phyloP scores from a whole-genome alignment of 345 rosid species.

The Brassica carinata region DNA sequence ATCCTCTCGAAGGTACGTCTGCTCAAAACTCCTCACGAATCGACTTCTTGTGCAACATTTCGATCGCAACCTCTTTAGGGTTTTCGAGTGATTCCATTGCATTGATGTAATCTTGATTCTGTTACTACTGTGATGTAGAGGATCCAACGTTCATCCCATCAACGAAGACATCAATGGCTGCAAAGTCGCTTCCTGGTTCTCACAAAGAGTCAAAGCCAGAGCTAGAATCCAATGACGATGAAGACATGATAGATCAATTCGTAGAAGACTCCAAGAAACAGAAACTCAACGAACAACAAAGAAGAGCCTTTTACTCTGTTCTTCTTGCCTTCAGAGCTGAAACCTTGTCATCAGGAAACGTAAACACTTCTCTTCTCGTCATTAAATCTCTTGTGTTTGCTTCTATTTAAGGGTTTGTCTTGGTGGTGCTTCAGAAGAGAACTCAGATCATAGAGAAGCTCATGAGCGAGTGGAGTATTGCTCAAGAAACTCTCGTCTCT shows the following conservation, averaged over 20 bases:
- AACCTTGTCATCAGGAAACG: neutral
- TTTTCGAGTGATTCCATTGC: neutral
- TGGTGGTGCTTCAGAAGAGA: slow-evolving; percentile 11
- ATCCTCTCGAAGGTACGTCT: slow-evolving; percentile 1
- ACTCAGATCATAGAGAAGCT: slow-evolving; percentile 6
- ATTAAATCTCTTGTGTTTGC: neutral
- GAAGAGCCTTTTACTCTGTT: slow-evolving; percentile 22
- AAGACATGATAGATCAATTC: neutral
- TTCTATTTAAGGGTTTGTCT: neutral
- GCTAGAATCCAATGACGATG: too few species aligned
- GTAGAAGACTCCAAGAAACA: neutral
- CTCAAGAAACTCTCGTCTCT: neutral
- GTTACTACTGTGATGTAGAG: neutral
- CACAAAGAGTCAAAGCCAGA: too few species aligned
- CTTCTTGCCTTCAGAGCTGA: slow-evolving; percentile 8
- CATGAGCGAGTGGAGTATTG: slow-evolving; percentile 15
- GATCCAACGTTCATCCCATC: too few species aligned
- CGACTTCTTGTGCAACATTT: neutral
- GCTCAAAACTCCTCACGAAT: neutral
- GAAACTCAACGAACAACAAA: neutral
- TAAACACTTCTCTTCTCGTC: neutral
- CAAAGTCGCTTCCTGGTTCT: too few species aligned
- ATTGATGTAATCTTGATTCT: slow-evolving; percentile 15
- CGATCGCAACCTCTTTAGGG: neutral
- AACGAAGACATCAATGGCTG: too few species aligned